These are phyloP conservation scores for Porogramme epimiltina DNA, from an alignment of 1,284 basidiomycete species.

Conservation along the genomic window DNA sequence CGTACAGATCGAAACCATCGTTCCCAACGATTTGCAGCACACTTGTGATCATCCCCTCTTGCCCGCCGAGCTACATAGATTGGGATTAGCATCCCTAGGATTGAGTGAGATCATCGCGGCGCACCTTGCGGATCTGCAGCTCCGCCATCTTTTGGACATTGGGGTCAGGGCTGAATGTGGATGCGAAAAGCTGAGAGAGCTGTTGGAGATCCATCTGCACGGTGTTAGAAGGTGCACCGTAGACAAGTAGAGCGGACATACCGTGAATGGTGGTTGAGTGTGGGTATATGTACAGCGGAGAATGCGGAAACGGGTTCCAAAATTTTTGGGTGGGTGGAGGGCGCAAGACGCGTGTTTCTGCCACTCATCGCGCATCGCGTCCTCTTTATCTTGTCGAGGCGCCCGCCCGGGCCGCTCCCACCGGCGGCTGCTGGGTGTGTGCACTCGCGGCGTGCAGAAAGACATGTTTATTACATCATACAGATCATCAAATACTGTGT, in stretches of 20 bases:
- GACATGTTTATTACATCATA: too few species aligned
- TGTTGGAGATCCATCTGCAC: constrained; percentile 75
- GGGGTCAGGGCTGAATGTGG: constrained; percentile 80
- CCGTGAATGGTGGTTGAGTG: constrained; percentile 10
- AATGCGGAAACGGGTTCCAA: constrained; percentile 18
- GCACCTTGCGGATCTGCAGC: constrained; percentile 81
- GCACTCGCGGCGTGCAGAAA: too few species aligned
- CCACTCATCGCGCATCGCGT: constrained; percentile 15
- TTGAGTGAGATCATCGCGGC: constrained; percentile 9
- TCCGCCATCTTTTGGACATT: constrained; percentile 83
- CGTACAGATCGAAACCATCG: constrained; percentile 77
- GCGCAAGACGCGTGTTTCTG: constrained; percentile 21
- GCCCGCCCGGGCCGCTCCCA: constrained; percentile 1
- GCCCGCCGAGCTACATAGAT: constrained; percentile 59
- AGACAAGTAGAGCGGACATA: not conserved
- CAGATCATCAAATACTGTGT: too few species aligned
- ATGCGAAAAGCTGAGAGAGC: constrained; percentile 75
- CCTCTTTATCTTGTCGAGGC: constrained; percentile 20
- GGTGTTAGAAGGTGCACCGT: not conserved
- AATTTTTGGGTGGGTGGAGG: constrained; percentile 23
- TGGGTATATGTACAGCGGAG: constrained; percentile 24
- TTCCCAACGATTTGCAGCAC: constrained; percentile 81
- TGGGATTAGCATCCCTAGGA: constrained; percentile 4
- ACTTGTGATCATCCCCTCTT: constrained; percentile 79
- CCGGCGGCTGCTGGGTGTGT: too few species aligned